Base-by-base conservation (phyloP, 2,329 filamentous ascomycete genomes). In the Coniochaeta prunicola region DNA sequence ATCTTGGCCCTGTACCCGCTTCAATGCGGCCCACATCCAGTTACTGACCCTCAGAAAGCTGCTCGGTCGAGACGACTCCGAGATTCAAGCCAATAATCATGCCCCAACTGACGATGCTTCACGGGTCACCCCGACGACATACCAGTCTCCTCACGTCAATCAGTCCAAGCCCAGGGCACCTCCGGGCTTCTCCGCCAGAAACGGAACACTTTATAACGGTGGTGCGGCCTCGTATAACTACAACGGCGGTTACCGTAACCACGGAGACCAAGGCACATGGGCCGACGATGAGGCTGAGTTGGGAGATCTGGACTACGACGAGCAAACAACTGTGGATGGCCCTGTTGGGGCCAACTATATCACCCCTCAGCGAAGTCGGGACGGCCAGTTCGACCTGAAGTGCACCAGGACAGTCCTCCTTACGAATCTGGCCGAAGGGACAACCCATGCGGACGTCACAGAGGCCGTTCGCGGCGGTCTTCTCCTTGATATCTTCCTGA, bases 401-500 rank as follows among this genome's bases (percentile, higher is more conserved):
- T 75, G 75, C 55, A 72, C 68, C 24, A 80, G 88, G 55, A 89
- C 87, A 0, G 63, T 96, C 24, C 73, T 83, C 24, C 74, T 93
- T 56, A 74, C 73, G 36, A 85, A 87, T 59, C 76, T 94, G 1
- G 75, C 86, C 1, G 80, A 86, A 5, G 76, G 76, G 2, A 82
- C 81, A 15, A 88, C 84, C 0, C 83, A 89, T 66, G 78, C 78
- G 53, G 89, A 94, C 62, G 74, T 94, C 60, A 79, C 81, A 3
- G 77, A 79, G 24, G 79, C 80, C 12, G 74, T 94, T 57, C 84
- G 87, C 59, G 90, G 91, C 26, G 91, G 90, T 1, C 77, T 82
- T 62, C 65, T 96, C 12, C 71, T 92, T 12, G 88, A 91, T 62
- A 75, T 93, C 42, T 87, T 82, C 64, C 64, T 92, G 54, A 82